Percentiles rank a stretch among this genome's conserved stretches.
phyloP scores from a whole-genome alignment of 73 alveolate genomes.

The Blepharisma stoltei region DNA sequence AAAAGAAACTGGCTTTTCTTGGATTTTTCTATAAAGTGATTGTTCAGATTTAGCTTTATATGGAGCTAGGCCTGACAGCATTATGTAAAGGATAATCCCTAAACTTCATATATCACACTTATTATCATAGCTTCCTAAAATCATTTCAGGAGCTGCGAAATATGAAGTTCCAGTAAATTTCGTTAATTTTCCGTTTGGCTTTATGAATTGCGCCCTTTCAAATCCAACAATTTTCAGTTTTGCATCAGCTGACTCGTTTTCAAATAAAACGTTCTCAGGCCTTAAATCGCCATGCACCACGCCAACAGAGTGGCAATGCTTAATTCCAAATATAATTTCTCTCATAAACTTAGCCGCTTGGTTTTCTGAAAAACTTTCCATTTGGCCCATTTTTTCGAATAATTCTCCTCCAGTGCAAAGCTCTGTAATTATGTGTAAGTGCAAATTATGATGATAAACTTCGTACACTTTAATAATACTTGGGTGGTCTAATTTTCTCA shows the following conservation, averaged over 20 bases:
- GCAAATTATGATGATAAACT: conserved; percentile 31
- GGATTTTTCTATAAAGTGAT: conserved; percentile 47
- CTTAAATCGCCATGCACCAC: conserved; percentile 92
- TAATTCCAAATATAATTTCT: conserved; percentile 67
- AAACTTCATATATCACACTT: conserved; percentile 64
- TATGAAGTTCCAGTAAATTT: conserved; percentile 45
- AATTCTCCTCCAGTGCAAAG: conserved; percentile 49
- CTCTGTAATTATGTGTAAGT: conserved; percentile 44
- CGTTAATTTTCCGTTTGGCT: conserved; percentile 33
- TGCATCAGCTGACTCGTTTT: conserved; percentile 59
- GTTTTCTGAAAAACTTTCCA: background rate
- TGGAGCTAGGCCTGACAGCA: conserved; percentile 49
- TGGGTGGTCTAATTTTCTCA: conserved; percentile 48
- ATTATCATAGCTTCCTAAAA: conserved; percentile 49
- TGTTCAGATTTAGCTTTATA: conserved; percentile 39
- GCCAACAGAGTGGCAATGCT: conserved; percentile 81
- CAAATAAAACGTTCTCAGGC: conserved; percentile 90
- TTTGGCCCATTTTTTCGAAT: conserved; percentile 33
- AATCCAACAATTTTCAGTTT: conserved; percentile 80
- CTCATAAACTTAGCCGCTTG: conserved; percentile 55
- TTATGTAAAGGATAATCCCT: conserved; percentile 55
- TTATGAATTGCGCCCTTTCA: conserved; percentile 55
- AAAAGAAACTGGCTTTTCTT: conserved; percentile 23
- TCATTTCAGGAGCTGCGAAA: conserved; percentile 63
- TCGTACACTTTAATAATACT: conserved; percentile 44